Percentiles rank a stretch among this genome's conserved stretches.
Evolutionary conservation across 2,329 filamentous ascomycete genomes (phyloP).

Genomic region (Pseudogymnoascus verrucosus): DNA sequence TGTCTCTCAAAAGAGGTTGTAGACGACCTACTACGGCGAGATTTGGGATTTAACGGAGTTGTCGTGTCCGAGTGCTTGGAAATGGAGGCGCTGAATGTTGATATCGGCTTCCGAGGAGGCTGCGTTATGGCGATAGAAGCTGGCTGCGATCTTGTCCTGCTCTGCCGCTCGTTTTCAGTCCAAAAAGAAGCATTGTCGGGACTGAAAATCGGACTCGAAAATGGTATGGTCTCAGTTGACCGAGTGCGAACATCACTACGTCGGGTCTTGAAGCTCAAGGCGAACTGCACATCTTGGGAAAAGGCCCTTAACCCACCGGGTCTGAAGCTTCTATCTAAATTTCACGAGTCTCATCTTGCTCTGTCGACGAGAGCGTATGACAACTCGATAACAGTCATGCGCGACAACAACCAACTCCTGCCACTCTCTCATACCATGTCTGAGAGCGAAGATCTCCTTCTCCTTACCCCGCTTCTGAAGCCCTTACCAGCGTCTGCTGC

Average conservation of each 20-base stretch:
- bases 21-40: conserved; percentile 77
- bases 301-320: conserved; percentile 84
- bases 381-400: conserved; percentile 83
- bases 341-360: conserved; percentile 74
- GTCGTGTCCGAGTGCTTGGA: conserved; percentile 93
- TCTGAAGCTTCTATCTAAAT: conserved; percentile 63
- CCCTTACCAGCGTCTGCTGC: conserved; percentile 84
- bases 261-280: conserved; percentile 73
- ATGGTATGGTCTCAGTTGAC: conserved; percentile 75
- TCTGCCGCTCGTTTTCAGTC: conserved; percentile 80
- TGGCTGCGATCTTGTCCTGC: conserved; percentile 82
- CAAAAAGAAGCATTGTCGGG: conserved; percentile 90
- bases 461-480: conserved; percentile 84
- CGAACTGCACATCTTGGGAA: conserved; percentile 80
- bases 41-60: conserved; percentile 83
- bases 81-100: conserved; percentile 92
- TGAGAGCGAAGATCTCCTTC: conserved; percentile 76
- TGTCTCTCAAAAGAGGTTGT: conserved; percentile 91
- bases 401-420: conserved; percentile 78
- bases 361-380: conserved; percentile 85
- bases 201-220: conserved; percentile 80
- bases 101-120: conserved; percentile 93
- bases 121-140: conserved; percentile 97
- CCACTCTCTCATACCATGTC: conserved; percentile 77
- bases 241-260: conserved; percentile 73